phyloP scores from a whole-genome alignment of 2,329 filamentous ascomycete species.

The Alternaria sp. region DNA sequence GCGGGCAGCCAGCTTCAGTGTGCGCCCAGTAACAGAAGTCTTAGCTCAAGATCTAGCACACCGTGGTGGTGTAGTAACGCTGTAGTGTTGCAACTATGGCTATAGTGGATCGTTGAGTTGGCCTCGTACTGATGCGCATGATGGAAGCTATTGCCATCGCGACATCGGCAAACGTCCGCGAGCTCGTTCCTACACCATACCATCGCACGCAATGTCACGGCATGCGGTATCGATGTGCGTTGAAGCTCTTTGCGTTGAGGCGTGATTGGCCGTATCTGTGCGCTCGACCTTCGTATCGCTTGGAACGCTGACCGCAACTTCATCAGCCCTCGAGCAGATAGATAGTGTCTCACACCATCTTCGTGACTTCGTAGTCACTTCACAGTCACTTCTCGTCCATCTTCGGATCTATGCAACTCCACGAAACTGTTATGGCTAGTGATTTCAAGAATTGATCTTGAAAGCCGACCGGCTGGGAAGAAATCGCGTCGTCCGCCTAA shows the following conservation, averaged over 20 bases:
- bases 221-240: too few relatives aligned
- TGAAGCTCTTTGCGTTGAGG: background rate
- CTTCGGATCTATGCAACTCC: too few relatives aligned
- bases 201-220: background rate
- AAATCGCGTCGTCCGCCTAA: too few relatives aligned
- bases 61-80: background rate
- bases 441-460: too few relatives aligned
- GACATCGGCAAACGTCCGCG: background rate
- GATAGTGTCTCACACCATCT: too few relatives aligned
- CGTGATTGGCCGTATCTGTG: background rate
- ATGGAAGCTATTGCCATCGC: background rate
- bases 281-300: background rate
- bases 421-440: too few relatives aligned
- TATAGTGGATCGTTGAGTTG: background rate
- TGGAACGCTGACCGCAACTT: background rate
- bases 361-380: too few relatives aligned
- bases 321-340: background rate
- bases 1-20: background rate
- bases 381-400: too few relatives aligned
- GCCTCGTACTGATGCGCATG: background rate
- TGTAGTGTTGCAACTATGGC: background rate
- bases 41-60: background rate
- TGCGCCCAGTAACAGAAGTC: background rate
- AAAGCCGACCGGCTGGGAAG: too few relatives aligned
- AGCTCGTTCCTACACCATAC: background rate